Evolutionary conservation across 306 rosid genomes (phyloP).

Genomic region (Fragaria vesca): DNA sequence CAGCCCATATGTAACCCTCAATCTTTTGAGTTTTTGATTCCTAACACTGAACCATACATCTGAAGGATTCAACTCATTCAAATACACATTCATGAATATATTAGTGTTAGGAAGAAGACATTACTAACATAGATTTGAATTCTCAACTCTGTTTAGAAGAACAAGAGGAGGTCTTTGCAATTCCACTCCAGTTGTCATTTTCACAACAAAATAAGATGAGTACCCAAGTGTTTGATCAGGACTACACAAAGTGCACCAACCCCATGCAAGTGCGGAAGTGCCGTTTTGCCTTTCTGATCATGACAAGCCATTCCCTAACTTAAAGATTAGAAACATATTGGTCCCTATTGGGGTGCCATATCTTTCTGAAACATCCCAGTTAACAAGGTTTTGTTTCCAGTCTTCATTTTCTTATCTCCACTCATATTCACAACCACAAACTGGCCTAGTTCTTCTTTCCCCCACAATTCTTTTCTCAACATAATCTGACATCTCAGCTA

Average conservation of each 20-base stretch:
- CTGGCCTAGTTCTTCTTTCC: not conserved
- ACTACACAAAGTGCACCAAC: not conserved
- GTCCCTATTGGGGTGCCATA: not conserved
- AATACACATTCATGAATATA: not conserved
- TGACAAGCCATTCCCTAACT: not conserved
- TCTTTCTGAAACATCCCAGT: not conserved
- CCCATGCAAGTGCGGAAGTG: not conserved
- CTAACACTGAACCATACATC: not conserved
- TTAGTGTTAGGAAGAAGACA: not conserved
- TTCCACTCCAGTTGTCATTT: not conserved
- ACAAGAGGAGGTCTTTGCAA: not conserved
- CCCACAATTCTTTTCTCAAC: constrained; percentile 1
- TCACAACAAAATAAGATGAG: not conserved
- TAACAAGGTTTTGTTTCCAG: not conserved
- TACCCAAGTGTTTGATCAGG: constrained; percentile 4
- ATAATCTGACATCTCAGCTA: constrained; percentile 9
- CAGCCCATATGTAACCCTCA: not conserved
- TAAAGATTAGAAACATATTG: not conserved
- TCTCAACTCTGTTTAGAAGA: not conserved
- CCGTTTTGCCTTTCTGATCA: not conserved
- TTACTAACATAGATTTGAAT: not conserved
- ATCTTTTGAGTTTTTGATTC: not conserved
- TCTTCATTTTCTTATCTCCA: not conserved
- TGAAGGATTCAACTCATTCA: not conserved
- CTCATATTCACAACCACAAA: constrained; percentile 3